Base-by-base conservation (phyloP, 2,329 filamentous ascomycete species). In the Sporothrix inflata region DNA sequence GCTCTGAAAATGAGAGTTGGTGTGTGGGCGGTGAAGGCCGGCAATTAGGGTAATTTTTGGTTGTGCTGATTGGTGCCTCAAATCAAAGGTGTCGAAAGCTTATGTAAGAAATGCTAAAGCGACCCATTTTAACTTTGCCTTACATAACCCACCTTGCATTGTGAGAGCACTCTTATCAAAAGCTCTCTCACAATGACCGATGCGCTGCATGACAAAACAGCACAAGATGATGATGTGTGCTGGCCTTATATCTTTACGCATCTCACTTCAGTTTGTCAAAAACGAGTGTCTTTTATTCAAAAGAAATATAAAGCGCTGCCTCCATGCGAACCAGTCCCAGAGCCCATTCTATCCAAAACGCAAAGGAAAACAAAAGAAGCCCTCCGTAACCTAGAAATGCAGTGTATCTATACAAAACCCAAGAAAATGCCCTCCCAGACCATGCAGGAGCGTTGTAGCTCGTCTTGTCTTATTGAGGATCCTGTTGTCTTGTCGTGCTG, bases 1-100 rank as follows among this genome's bases (percentile, higher is more conserved):
- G 19, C 8, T 49, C n/a, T 16, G 5, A 67, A 51, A n/a, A 53
- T 38, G 19, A 24, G 49, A 65, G 42, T 63, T 77, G 79, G 78
- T 78, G 79, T 73, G 77, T 72, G 77, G 79, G 83, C 84, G 84
- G 83, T 85, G 78, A 79, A 47, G 5, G 7, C 4, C 30, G 84
- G 84, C 84, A 85, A 80, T 84, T 85, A 84, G 83, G 83, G 83
- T 78, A 78, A 69, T 66, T 19, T 34, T 40, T 16, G 9, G 6
- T 4, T 12, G 24, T 14, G 16, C 60, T 9, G 8, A 7, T 60
- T 55, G 45, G 38, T 72, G 73, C 73, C 66, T 67, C 16, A 21
- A 21, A 60, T 30, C 0, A 14, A 8, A 60, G 69, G 73, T 63
- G 3, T 21, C 19, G n/a, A 19, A 1, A 1, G 11, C 21, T 65